Base-by-base conservation (phyloP, 2,329 filamentous ascomycete genomes). In the Monilinia aucupariae region DNA sequence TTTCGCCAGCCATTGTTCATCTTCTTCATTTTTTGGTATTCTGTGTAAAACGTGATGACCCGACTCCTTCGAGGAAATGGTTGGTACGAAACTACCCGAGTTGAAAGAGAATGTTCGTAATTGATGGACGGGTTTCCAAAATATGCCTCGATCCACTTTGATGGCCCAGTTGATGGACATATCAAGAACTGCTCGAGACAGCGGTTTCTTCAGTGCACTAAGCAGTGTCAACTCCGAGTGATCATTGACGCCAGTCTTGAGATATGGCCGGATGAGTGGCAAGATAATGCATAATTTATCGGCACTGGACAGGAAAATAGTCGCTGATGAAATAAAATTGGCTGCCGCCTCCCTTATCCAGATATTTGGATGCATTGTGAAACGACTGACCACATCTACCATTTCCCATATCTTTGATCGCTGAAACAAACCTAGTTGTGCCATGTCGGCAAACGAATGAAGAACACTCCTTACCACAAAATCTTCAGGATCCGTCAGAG, bases 271-370 rank as follows among this genome's bases (percentile, higher is more conserved):
- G 20, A 97, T 80, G 32, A 96, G 80, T 8, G 94, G 94, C 55
- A 89, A 78, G 39, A 97, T 79, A 65, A 96, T 89, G 67, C 92
- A 96, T 70, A 90, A 86, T 47, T 88, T 83, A 74, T 97, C 93
- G 3, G 93, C 91, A 27, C 83, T 78, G 0, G 90, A 90, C 20
- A 97, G 75, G 70, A 88, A 92, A 64, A 81, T 87, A 1, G 90
- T 87, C 1, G 90, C 85, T 62, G 89, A 85, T 3, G 91, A 85
- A 45, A 97, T 79, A 69, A 97, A 96, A 67, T 93, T 87, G 9
- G 89, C 84, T 3, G 93, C 88, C 12, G 93, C 90, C 76, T 97
- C 93, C 45, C 93, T 85, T 60, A 99, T 92, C 93, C 94, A 99
- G 10, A 91, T 79, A 69, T 96, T 97, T 0, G 94, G 94, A 73